A percentile compares a stretch with the other conserved stretches of the same genome.
phyloP scores from a whole-genome alignment of 352 stramenopile species.

The Elongisporangium senticosum region DNA sequence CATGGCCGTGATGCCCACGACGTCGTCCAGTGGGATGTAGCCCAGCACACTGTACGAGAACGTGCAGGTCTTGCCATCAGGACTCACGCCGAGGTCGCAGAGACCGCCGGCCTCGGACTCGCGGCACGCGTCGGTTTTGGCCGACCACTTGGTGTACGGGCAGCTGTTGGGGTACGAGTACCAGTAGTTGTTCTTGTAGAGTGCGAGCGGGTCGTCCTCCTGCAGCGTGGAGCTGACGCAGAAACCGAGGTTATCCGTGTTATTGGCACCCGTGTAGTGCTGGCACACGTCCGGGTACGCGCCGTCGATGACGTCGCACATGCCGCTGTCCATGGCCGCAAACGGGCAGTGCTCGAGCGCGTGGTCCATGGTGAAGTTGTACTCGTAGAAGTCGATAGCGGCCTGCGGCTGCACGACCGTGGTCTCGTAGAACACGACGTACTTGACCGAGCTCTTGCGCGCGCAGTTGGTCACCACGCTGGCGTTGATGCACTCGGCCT shows the following conservation, averaged over 20 bases:
- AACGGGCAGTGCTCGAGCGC: constrained; percentile 46
- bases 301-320: constrained; percentile 39
- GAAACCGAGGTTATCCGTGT: constrained; percentile 35
- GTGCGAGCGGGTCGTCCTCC: constrained; percentile 43
- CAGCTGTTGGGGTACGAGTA: constrained; percentile 81
- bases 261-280: constrained; percentile 43
- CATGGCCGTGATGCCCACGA: constrained; percentile 66
- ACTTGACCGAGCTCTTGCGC: constrained; percentile 55
- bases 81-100: constrained; percentile 38
- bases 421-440: constrained; percentile 63
- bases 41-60: constrained; percentile 62
- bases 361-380: constrained; percentile 9
- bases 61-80: constrained; percentile 52
- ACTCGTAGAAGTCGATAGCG: constrained; percentile 37
- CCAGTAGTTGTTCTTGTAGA: constrained; percentile 77
- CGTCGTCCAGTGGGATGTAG: constrained; percentile 56
- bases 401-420: constrained; percentile 37
- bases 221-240: constrained; percentile 36
- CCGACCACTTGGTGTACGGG: constrained; percentile 24
- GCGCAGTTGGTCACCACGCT: constrained; percentile 29
- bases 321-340: constrained; percentile 49
- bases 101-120: constrained; percentile 30
- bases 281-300: constrained; percentile 33
- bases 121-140: constrained; percentile 41
- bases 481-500: constrained; percentile 55